Percentiles rank a stretch among this genome's conserved stretches.
Conservation (phyloP, 2,329 filamentous ascomycete species). For the Colletotrichum paranaense region DNA sequence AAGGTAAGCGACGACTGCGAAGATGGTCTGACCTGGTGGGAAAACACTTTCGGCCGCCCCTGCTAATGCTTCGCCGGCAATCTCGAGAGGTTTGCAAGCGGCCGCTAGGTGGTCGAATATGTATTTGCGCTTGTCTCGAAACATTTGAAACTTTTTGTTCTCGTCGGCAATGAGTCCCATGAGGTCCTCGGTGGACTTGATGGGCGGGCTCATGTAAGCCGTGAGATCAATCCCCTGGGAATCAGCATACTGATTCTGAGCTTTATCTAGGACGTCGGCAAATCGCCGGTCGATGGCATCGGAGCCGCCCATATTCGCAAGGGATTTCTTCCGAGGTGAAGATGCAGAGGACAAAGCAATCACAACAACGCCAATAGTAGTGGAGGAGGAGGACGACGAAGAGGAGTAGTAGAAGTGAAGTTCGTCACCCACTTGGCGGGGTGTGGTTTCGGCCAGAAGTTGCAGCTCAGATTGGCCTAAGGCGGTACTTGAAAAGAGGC, state of each 20-base stretch:
- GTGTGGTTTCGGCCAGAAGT: background rate
- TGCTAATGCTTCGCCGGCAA: slow-evolving; percentile 51
- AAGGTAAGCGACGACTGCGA: slow-evolving; percentile 55
- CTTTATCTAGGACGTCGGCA: slow-evolving; percentile 47
- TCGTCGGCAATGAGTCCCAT: slow-evolving; percentile 45
- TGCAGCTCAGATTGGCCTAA: background rate
- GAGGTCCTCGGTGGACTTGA: slow-evolving; percentile 47
- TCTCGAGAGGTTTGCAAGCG: slow-evolving; percentile 50
- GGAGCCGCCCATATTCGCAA: slow-evolving; percentile 22
- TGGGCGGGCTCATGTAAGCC: slow-evolving; percentile 47
- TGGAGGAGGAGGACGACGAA: background rate
- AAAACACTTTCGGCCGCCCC: slow-evolving; percentile 52
- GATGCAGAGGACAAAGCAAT: no score
- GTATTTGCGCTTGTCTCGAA: slow-evolving; percentile 47
- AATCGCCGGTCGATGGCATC: slow-evolving; percentile 36
- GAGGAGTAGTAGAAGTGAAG: no score
- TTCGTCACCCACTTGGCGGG: no score
- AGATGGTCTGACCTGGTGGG: slow-evolving; percentile 53
- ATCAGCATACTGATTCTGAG: slow-evolving; percentile 46
- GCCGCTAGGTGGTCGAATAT: slow-evolving; percentile 48
- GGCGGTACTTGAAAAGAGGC: background rate
- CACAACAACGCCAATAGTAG: background rate
- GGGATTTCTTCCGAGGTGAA: background rate
- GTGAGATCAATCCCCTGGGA: slow-evolving; percentile 43
- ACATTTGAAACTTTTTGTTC: slow-evolving; percentile 50